These are phyloP conservation scores for Amanita pallidorosea DNA, from an alignment of 768 basidiomycete genomes.

Conservation along the genomic window DNA sequence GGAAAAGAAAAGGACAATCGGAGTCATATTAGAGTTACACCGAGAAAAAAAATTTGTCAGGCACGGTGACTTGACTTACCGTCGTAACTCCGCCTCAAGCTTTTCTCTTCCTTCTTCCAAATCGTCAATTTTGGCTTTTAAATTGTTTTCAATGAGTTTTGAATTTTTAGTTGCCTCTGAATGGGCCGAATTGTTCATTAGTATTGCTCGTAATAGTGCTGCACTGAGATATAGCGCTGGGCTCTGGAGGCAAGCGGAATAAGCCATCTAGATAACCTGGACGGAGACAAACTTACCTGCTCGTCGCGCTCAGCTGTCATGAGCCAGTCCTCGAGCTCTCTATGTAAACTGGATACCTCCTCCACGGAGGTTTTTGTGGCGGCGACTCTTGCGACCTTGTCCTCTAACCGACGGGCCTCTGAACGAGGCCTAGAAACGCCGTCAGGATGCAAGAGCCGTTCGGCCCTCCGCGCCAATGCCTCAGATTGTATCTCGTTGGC, in stretches of 20 bases:
- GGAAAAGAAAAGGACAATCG: constrained; percentile 1
- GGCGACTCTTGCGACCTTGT: constrained; percentile 69
- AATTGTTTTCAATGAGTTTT: constrained; percentile 47
- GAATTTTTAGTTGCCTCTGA: constrained; percentile 64
- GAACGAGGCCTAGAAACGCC: constrained; percentile 30
- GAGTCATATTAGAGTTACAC: constrained; percentile 10
- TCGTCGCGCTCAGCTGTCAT: constrained; percentile 48
- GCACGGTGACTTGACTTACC: constrained; percentile 32
- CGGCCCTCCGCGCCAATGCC: constrained; percentile 33
- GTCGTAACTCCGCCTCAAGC: constrained; percentile 61
- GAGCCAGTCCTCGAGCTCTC: constrained; percentile 73
- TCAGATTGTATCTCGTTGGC: constrained; percentile 28
- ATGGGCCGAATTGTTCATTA: constrained; percentile 74
- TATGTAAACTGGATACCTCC: constrained; percentile 68
- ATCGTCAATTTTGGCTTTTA: constrained; percentile 60
- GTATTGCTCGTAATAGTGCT: constrained; percentile 70
- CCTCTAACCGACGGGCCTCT: constrained; percentile 62
- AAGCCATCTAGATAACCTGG: no score
- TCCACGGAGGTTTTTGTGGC: constrained; percentile 83
- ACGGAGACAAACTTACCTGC: constrained; percentile 36
- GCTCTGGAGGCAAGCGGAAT: no score
- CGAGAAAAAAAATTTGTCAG: constrained; percentile 9
- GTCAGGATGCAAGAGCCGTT: constrained; percentile 36
- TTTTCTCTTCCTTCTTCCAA: constrained; percentile 45
- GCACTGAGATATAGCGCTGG: constrained; percentile 58